Evolutionary conservation across 192 early-diverging fungal species (phyloP), one percentile per base, ranked within the genome.

Genomic region (Rhizophagus sp.): DNA sequence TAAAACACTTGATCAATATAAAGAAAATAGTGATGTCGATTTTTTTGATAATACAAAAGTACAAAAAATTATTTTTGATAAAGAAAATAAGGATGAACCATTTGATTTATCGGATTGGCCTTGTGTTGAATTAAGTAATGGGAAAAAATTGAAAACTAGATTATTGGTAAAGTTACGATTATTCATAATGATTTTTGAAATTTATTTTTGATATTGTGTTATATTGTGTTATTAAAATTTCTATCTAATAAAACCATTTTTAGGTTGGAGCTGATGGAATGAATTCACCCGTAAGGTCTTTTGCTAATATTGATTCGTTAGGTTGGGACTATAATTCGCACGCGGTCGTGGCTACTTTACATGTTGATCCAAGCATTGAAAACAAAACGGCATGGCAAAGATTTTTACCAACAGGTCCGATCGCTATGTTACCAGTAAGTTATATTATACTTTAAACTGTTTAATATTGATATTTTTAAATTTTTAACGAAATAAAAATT

Each of bases 361-460:
- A 93, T 63, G 57, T 96, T 19, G 88, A 92, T 71, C 74, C 66
- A 1, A 9, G 15, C 22, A 62, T 71, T 36, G 78, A 81, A 49
- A 90, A 94, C 80, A 83, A 89, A 30, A 93, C 95, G 0, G 96
- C 96, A 6, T 99, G 94, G 91, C 96, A 99, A 87, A 88, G 97
- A 70, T 99, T 98, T 81, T 87, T 99, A 49, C 97, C 97, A 6
- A 93, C 94, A 1, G 98, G 98, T 3, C 96, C 98, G 0, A 90
- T 99, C 63, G 96, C 97, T 7, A 86, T 97, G 83, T 87, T 99
- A 52, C 98, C 98, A n/a, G 93, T 95, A 89, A 79, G 84, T 15
- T 44, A 47, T 64, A 30, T n/a, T 25, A 39, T 34, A 41, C 7
- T 15, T 66, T 25, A 62, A 64, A 25, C 0, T 34, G 30, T 30